Evolutionary conservation across 352 stramenopile species (phyloP).

Genomic region (Phytopythium cucurbitacearum): DNA sequence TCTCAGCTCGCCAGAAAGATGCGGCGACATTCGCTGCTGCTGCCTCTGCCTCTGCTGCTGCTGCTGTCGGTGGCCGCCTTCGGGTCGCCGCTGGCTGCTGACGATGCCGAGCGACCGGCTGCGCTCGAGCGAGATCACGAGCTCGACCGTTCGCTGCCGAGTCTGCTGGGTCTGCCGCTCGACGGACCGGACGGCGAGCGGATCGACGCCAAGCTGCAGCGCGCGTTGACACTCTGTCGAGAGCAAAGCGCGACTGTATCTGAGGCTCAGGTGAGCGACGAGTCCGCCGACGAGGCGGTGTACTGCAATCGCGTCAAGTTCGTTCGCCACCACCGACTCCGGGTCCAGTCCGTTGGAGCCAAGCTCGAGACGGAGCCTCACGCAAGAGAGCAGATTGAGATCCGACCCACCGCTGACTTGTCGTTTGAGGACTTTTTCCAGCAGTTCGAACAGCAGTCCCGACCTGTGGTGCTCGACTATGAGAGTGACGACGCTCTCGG

Average conservation of each 20-base stretch:
- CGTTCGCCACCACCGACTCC: constrained; percentile 36
- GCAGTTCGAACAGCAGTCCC: constrained; percentile 29
- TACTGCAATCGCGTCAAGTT: constrained; percentile 56
- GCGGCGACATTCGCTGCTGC: too few relatives aligned
- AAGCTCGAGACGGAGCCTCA: background rate
- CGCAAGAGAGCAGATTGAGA: constrained; percentile 9
- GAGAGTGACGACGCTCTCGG: constrained; percentile 11
- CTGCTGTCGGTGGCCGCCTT: background rate
- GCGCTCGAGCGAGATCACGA: constrained; percentile 15
- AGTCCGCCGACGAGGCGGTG: constrained; percentile 7
- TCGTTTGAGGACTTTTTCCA: constrained; percentile 67
- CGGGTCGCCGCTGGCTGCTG: background rate
- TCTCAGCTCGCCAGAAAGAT: too few relatives aligned
- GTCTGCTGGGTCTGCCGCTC: constrained; percentile 21
- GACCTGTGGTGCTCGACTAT: constrained; percentile 30
- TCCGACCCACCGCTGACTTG: constrained; percentile 14
- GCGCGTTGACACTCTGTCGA: constrained; percentile 24
- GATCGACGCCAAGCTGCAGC: constrained; percentile 29
- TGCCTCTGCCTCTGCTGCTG: background rate
- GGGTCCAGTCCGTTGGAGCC: constrained; percentile 17
- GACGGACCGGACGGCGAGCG: constrained; percentile 1
- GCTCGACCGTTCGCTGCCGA: constrained; percentile 19
- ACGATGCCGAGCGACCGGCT: background rate
- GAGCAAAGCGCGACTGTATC: constrained; percentile 11
- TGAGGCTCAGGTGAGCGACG: background rate